A percentile compares a stretch with the other conserved stretches of the same genome.
Conservation (phyloP, 495 filamentous ascomycete species). For the Penicillium cataractarum region DNA sequence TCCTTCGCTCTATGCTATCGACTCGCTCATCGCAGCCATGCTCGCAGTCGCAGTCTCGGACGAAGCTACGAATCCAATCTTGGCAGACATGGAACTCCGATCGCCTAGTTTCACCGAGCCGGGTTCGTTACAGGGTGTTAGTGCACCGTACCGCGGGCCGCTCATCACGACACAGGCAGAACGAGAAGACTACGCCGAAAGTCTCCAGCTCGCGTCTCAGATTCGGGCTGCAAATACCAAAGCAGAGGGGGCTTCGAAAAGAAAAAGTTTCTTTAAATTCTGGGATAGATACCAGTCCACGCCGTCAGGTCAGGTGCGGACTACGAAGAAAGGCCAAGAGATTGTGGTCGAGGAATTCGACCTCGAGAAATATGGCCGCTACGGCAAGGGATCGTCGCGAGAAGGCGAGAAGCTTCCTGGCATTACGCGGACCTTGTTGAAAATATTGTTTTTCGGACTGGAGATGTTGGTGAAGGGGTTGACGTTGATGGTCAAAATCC, state of each 20-base stretch:
- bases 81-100: constrained; percentile 41
- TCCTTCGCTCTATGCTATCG: constrained; percentile 71
- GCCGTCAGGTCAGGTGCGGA: not conserved
- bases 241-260: constrained; percentile 10
- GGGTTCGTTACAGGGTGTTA: not conserved
- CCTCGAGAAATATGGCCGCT: constrained; percentile 49
- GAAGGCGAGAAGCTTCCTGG: constrained; percentile 46
- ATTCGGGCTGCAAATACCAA: constrained; percentile 28
- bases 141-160: constrained; percentile 32
- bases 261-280: constrained; percentile 28
- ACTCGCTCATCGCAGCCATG: constrained; percentile 70
- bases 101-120: constrained; percentile 17
- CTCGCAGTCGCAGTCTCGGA: constrained; percentile 70
- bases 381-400: constrained; percentile 37
- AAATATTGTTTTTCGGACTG: constrained; percentile 44
- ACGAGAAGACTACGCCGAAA: constrained; percentile 44
- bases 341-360: constrained; percentile 50
- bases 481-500: constrained; percentile 39
- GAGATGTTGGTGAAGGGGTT: constrained; percentile 41
- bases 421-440: constrained; percentile 36
- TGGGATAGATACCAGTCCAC: constrained; percentile 22
- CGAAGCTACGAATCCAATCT: constrained; percentile 45
- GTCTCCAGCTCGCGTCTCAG: constrained; percentile 36
- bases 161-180: constrained; percentile 47
- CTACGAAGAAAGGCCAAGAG: constrained; percentile 27